These are phyloP conservation scores for Epichloe scottii DNA, from an alignment of 2,329 filamentous ascomycete species.

Conservation along the genomic window DNA sequence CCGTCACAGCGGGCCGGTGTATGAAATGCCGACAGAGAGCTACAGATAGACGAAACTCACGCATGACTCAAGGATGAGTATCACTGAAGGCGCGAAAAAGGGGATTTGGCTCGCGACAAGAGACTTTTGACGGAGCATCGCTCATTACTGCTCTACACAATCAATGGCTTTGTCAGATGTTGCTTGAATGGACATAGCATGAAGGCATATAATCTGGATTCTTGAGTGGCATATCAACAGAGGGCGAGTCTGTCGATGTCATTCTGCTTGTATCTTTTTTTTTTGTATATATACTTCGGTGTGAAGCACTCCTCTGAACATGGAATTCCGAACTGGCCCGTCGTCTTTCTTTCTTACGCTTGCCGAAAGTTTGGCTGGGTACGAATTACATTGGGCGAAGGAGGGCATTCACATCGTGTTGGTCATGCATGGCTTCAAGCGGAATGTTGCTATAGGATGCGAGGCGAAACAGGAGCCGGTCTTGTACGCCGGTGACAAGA, in stretches of 20 bases:
- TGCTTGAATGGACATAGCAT: background rate
- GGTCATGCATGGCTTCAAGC: background rate
- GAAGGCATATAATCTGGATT: background rate
- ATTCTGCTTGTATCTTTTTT: background rate
- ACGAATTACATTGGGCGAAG: background rate
- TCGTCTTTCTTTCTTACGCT: background rate
- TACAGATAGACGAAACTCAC: conserved; percentile 17
- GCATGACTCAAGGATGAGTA: background rate
- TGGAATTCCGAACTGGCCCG: background rate
- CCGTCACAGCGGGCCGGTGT: conserved; percentile 25
- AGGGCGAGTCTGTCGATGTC: background rate
- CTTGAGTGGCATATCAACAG: background rate
- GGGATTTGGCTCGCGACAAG: background rate
- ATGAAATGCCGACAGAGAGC: conserved; percentile 29
- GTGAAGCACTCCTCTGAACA: background rate
- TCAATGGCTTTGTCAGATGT: background rate
- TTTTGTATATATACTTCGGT: background rate
- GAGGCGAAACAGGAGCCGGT: background rate
- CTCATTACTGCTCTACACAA: background rate
- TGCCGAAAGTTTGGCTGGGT: background rate
- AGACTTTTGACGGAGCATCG: background rate
- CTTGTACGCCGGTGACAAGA: background rate
- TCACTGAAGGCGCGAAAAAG: background rate
- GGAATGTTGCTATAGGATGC: background rate
- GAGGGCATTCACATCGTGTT: background rate